Evolutionary conservation across 2,329 filamentous ascomycete genomes (phyloP).

Genomic region (Paecilomyces sp.): DNA sequence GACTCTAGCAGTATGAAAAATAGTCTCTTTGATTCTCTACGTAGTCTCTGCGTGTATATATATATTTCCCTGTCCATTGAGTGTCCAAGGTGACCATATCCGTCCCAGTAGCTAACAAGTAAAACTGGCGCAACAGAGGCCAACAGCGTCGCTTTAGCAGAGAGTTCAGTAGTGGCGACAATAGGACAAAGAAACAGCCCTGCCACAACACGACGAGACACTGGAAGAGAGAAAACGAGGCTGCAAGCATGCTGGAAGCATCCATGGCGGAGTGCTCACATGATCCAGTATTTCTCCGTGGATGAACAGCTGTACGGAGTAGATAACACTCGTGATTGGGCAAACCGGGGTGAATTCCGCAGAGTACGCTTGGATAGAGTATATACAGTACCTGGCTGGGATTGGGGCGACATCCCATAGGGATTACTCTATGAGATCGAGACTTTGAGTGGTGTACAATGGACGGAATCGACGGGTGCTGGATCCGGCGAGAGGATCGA

Average conservation of each 20-base stretch:
- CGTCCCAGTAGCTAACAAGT: too few relatives aligned
- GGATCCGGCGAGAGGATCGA: not conserved
- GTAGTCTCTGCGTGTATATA: not conserved
- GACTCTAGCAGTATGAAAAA: not conserved
- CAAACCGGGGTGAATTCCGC: not conserved
- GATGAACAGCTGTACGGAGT: not conserved
- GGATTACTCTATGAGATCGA: too few relatives aligned
- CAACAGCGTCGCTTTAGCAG: not conserved
- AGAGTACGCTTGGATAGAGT: not conserved
- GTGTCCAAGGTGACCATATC: too few relatives aligned
- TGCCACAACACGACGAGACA: not conserved
- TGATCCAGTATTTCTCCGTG: not conserved
- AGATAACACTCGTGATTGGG: not conserved
- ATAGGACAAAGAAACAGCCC: not conserved
- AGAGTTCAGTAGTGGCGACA: not conserved
- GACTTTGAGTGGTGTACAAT: not conserved
- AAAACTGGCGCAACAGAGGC: not conserved
- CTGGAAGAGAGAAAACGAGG: not conserved
- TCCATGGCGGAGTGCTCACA: not conserved
- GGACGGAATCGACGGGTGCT: not conserved
- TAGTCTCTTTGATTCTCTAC: not conserved
- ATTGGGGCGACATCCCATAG: constrained; percentile 1
- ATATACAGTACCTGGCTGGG: constrained; percentile 6
- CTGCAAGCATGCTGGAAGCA: not conserved
- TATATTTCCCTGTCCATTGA: too few relatives aligned